Conservation (phyloP, 2,329 filamentous ascomycete species). For the Hypoxylon sp. region DNA sequence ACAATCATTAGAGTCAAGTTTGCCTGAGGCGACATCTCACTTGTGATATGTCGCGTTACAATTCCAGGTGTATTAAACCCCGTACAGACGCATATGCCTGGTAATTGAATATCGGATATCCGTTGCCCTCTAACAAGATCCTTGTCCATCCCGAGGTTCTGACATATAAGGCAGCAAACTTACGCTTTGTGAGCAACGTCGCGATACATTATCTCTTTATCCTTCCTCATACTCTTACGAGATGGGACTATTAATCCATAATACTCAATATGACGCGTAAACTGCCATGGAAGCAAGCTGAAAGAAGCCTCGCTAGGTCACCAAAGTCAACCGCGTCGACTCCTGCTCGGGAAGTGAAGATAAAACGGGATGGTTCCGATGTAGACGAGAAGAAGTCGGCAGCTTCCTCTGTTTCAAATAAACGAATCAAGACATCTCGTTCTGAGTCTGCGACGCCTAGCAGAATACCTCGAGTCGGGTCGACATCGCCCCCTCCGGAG, state of each 20-base stretch:
- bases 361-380: slow-evolving; percentile 24
- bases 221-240: neutral
- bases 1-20: neutral
- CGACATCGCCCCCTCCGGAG: slow-evolving; percentile 68
- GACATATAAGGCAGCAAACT: neutral
- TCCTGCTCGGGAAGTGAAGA: slow-evolving; percentile 37
- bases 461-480: slow-evolving; percentile 58
- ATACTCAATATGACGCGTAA: slow-evolving; percentile 63
- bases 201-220: neutral
- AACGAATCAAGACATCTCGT: slow-evolving; percentile 25
- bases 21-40: neutral
- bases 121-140: neutral
- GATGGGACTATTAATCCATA: neutral
- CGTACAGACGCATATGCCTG: neutral
- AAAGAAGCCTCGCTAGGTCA: slow-evolving; percentile 14
- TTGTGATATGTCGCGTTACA: neutral
- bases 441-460: slow-evolving; percentile 20
- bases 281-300: slow-evolving; percentile 65
- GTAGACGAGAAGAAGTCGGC: slow-evolving; percentile 23
- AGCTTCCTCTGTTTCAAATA: slow-evolving; percentile 30
- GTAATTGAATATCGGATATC: slow-evolving; percentile 4
- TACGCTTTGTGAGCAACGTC: neutral
- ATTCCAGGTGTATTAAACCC: neutral
- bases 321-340: slow-evolving; percentile 35
- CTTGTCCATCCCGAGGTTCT: neutral